Evolutionary conservation across 2,329 filamentous ascomycete species (phyloP).

Genomic region (Plenodomus tracheiphilus): DNA sequence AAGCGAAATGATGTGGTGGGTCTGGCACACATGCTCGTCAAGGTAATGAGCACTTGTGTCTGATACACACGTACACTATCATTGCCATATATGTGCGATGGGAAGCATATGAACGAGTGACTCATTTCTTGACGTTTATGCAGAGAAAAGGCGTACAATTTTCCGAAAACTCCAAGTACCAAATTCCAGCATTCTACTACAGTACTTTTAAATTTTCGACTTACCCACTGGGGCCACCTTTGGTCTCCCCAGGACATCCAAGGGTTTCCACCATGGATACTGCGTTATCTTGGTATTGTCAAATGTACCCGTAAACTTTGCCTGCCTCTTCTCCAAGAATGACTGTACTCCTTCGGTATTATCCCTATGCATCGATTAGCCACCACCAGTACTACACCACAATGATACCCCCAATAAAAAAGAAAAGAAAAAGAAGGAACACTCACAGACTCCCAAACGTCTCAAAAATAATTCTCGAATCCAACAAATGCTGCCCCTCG

Average conservation of each 20-base stretch:
- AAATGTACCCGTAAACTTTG: slow-evolving; percentile 64
- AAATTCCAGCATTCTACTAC: no score
- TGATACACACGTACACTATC: no score
- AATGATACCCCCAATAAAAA: background rate
- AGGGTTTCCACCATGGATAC: slow-evolving; percentile 71
- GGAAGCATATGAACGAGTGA: no score
- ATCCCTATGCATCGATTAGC: slow-evolving; percentile 51
- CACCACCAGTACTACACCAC: background rate
- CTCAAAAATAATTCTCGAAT: slow-evolving; percentile 66
- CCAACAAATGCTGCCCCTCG: slow-evolving; percentile 71
- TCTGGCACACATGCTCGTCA: no score
- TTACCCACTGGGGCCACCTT: slow-evolving; percentile 35
- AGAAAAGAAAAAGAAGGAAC: background rate
- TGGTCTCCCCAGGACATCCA: slow-evolving; percentile 51
- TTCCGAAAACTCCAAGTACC: no score
- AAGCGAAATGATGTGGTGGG: background rate
- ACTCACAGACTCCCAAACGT: slow-evolving; percentile 56
- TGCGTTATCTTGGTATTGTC: slow-evolving; percentile 61
- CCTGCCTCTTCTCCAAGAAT: slow-evolving; percentile 70
- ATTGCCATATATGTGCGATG: no score
- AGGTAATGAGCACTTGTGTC: no score
- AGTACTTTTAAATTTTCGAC: background rate
- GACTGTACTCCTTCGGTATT: slow-evolving; percentile 68
- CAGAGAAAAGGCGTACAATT: no score
- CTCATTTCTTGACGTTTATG: no score